phyloP scores from a whole-genome alignment of 176 grass and related monocot species.

The Oropetium thomaeum region DNA sequence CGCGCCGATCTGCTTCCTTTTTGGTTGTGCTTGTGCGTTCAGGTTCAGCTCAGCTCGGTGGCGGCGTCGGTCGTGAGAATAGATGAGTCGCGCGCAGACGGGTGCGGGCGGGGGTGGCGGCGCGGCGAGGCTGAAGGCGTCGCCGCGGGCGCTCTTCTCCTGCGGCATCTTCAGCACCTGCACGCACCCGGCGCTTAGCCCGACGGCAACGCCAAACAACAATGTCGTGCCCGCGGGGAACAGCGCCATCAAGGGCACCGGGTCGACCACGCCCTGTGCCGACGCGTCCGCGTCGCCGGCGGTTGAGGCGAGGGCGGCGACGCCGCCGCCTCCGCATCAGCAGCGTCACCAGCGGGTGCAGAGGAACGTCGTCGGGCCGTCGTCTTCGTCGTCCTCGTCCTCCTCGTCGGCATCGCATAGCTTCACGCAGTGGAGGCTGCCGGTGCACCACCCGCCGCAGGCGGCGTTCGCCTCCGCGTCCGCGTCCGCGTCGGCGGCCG shows the following conservation, averaged over 20 bases:
- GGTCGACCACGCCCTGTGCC: not conserved
- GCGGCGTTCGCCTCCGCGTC: slow-evolving; percentile 13
- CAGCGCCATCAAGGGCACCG: not conserved
- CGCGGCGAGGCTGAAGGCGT: slow-evolving; percentile 57
- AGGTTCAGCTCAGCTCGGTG: not conserved
- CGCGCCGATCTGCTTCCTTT: not conserved
- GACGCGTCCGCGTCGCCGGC: slow-evolving; percentile 36
- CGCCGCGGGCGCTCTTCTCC: slow-evolving; percentile 69
- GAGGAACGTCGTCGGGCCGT: slow-evolving; percentile 18
- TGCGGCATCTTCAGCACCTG: slow-evolving; percentile 86
- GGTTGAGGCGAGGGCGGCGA: not conserved
- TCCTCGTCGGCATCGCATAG: slow-evolving; percentile 78
- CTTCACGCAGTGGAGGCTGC: slow-evolving; percentile 81
- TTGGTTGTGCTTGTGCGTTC: not conserved
- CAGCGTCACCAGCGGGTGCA: not conserved
- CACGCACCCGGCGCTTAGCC: slow-evolving; percentile 71
- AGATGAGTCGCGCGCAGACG: slow-evolving; percentile 47
- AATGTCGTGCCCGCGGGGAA: not conserved
- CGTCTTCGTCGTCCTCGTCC: slow-evolving; percentile 58
- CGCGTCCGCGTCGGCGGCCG: not conserved
- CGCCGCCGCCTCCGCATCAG: not conserved
- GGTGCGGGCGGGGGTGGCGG: not conserved
- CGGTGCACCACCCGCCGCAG: slow-evolving; percentile 66
- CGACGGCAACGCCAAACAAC: slow-evolving; percentile 46
- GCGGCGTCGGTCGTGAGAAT: not conserved